Evolutionary conservation across 108 stramenopile species (phyloP), one percentile per base, ranked within the genome.

Genomic region (Cylindrotheca fusiformis): DNA sequence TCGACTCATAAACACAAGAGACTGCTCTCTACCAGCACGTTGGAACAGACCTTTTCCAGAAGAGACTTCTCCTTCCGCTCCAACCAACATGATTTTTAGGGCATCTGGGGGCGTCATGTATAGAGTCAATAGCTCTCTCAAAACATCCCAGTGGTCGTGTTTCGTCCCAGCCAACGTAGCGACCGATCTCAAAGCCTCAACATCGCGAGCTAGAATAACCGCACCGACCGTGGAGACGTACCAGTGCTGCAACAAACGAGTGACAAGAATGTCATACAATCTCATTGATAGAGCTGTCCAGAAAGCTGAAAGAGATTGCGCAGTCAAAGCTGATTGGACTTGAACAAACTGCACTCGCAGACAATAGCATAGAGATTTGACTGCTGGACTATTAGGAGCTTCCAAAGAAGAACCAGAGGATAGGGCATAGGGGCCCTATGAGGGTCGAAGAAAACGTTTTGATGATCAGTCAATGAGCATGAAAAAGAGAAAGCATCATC

Each of bases 241-340:
- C 60, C 88, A 92, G 55, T 83, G 74, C 32, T 87, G 85, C 32
- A 92, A 66, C 44, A 92, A 74, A 47, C 91, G 72, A 24, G 91
- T 66, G 0, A 86, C 82, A 30, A 92, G 58, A 65, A 92, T 83
- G 45, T 92, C 91, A 50, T 92, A 92, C 22, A 92, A 32, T 47
- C 91, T 70, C 82, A 84, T 88, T 4, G 91, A 92, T n/a, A 92
- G 65, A 4, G 87, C 91, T 52, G 91, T 85, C 91, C 91, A 92
- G 57, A 92, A 88, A 27, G 83, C 81, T 26, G 85, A 82, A 1
- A 92, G 67, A 22, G 87, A 87, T 58, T 85, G 68, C 8, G 87
- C 75, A 4, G 91, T 88, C 45, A 92, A 65, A 0, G 91, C 91
- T 32, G 87, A 83, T 63, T 92, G 91, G 29, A 86, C 82, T 52